Base-by-base conservation (phyloP, 768 basidiomycete species). In the Suillus subluteus region DNA sequence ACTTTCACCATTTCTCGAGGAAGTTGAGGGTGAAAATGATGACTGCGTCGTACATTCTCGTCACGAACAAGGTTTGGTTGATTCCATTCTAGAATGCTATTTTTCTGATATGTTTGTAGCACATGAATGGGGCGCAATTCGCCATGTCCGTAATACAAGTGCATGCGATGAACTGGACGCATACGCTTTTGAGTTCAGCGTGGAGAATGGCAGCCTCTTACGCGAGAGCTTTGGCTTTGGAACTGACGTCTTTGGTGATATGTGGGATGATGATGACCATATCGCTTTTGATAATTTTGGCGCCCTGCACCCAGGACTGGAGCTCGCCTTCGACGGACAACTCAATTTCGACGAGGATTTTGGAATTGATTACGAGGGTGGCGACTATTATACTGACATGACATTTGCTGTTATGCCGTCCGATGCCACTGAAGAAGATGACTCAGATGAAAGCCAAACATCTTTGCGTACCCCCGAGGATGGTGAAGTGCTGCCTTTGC, bases 11-110 rank as follows among this genome's bases (percentile, higher is more conserved):
- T 73, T 73, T 18, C 65, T 67, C 3, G 65, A 48, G 11, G 52
- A 64, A 32, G 37, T 63, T 4, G 48, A 68, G 13, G 26, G 6
- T 7, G 77, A 74, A 21, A 55, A 50, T 37, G 75, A 68, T 32
- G 67, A 76, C 62, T 71, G n/a, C 18, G 73, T 76, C 4, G 70
- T 76, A 30, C 77, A 76, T 68, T 73, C 74, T 48, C 77, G 77
- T 48, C 68, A 63, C 30, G 69, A 66, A 6, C 74, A 68, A 65
- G 69, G 75, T 77, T 65, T 21, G 41, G 18, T 61, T 30, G 9
- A 43, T 61, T 21, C 18, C 26, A 30, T 30, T 61, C 11, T 21
- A 6, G 2, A 61, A 43, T 61, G 11, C 18, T 30, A 6, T n/a
- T 7, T 43, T 43, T 21, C 59, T 61, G 59, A 61, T 41, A 43